These are phyloP conservation scores for Plicaturopsis crispa DNA, from an alignment of 768 basidiomycete species.

Conservation along the genomic window DNA sequence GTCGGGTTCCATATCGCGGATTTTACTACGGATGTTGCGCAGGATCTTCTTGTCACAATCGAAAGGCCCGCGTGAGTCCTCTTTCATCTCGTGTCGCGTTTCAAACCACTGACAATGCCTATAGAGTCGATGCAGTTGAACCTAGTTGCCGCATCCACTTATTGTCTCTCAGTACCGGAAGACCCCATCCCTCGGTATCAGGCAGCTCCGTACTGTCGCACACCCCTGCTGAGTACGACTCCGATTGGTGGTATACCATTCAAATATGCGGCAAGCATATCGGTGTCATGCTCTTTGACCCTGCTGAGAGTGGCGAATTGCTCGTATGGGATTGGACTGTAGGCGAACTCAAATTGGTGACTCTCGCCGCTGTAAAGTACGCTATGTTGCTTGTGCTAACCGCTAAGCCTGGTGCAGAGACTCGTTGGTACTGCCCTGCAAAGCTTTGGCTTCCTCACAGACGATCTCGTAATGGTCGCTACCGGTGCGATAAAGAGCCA, in stretches of 20 bases:
- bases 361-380: too few relatives aligned
- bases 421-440: too few relatives aligned
- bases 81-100: too few relatives aligned
- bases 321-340: slow-evolving; percentile 28
- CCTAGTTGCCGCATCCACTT: slow-evolving; percentile 20
- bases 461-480: slow-evolving; percentile 20
- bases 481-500: too few relatives aligned
- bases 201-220: too few relatives aligned
- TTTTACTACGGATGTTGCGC: slow-evolving; percentile 27
- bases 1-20: slow-evolving; percentile 23
- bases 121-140: too few relatives aligned
- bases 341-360: slow-evolving; percentile 20
- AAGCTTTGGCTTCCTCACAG: slow-evolving; percentile 27
- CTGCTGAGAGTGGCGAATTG: slow-evolving; percentile 10
- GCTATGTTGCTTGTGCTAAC: too few relatives aligned
- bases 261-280: slow-evolving; percentile 23
- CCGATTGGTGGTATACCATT: slow-evolving; percentile 15
- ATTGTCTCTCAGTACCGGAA: slow-evolving; percentile 20
- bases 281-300: slow-evolving; percentile 19
- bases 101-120: too few relatives aligned
- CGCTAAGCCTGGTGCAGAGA: too few relatives aligned
- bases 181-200: slow-evolving; percentile 17
- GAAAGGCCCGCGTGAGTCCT: slow-evolving; percentile 7
- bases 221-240: too few relatives aligned
- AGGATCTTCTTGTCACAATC: slow-evolving; percentile 26